Percentiles rank a stretch among this genome's conserved stretches.
phyloP scores from a whole-genome alignment of 768 basidiomycete species.

The Tulasnella sp. region DNA sequence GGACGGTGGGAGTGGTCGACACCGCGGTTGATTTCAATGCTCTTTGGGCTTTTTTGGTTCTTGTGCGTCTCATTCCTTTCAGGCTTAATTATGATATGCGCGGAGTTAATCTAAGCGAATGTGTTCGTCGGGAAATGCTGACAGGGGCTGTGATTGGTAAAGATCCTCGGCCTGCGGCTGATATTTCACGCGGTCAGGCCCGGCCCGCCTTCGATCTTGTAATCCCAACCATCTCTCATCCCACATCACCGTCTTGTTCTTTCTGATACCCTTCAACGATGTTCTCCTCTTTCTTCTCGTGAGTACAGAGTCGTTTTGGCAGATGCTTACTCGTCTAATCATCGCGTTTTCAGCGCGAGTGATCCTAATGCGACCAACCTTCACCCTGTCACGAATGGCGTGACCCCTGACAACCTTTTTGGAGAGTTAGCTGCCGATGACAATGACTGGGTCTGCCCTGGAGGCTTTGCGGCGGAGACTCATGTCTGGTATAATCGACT shows the following conservation, averaged over 20 bases:
- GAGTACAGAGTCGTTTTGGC: conserved; percentile 30
- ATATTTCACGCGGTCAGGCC: conserved; percentile 13
- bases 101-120: not conserved
- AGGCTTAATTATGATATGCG: not conserved
- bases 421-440: conserved; percentile 72
- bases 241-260: conserved; percentile 25
- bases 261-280: conserved; percentile 34
- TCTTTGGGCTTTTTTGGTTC: not conserved
- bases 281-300: conserved; percentile 77
- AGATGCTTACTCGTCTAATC: not conserved
- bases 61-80: conserved; percentile 16
- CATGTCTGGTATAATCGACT: conserved; percentile 78
- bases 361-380: conserved; percentile 58
- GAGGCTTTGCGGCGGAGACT: conserved; percentile 86
- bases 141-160: conserved; percentile 7
- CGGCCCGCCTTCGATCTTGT: conserved; percentile 1
- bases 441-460: conserved; percentile 71
- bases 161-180: not conserved
- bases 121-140: not conserved
- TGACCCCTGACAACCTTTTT: conserved; percentile 49
- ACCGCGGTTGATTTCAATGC: not conserved
- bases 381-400: conserved; percentile 65
- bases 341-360: not conserved
- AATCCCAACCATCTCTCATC: not conserved
- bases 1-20: not conserved